phyloP scores from a whole-genome alignment of 495 filamentous ascomycete species.

The Aspergillus ostianus region DNA sequence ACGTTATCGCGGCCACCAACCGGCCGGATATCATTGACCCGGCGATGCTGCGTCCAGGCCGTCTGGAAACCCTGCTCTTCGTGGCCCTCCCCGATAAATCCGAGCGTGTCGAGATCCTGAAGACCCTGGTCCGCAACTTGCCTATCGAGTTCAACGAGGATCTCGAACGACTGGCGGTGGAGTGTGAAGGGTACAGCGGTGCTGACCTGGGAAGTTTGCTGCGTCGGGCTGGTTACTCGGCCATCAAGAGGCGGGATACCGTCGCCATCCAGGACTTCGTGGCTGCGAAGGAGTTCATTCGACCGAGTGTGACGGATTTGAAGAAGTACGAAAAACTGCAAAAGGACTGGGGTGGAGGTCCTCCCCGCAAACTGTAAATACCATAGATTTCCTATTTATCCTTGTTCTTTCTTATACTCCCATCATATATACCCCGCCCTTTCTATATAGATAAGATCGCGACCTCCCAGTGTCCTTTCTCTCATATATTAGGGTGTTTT shows the following conservation, averaged over 20 bases:
- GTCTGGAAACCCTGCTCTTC: constrained; percentile 85
- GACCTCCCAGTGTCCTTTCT: neutral
- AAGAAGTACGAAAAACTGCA: constrained; percentile 65
- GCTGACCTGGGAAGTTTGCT: constrained; percentile 82
- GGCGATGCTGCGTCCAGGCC: constrained; percentile 89
- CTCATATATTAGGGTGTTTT: neutral
- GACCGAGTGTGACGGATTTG: constrained; percentile 76
- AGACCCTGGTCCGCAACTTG: constrained; percentile 69
- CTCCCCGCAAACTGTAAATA: constrained; percentile 13
- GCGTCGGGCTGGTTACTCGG: constrained; percentile 72
- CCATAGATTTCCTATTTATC: constrained; percentile 1
- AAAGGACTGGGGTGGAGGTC: constrained; percentile 48
- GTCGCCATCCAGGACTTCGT: constrained; percentile 77
- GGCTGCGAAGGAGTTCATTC: constrained; percentile 65
- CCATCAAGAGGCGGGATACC: constrained; percentile 60
- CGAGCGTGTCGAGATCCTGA: constrained; percentile 85
- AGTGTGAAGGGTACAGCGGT: constrained; percentile 84
- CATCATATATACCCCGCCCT: neutral
- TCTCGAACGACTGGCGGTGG: constrained; percentile 58
- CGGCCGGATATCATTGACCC: constrained; percentile 94
- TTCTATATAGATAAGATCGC: neutral
- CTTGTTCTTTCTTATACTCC: neutral
- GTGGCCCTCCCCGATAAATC: constrained; percentile 83
- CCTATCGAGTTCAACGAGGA: constrained; percentile 49
- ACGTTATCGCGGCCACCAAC: constrained; percentile 94